Evolutionary conservation across 257 asterid species (phyloP).

Genomic region (Nicotiana otophora): DNA sequence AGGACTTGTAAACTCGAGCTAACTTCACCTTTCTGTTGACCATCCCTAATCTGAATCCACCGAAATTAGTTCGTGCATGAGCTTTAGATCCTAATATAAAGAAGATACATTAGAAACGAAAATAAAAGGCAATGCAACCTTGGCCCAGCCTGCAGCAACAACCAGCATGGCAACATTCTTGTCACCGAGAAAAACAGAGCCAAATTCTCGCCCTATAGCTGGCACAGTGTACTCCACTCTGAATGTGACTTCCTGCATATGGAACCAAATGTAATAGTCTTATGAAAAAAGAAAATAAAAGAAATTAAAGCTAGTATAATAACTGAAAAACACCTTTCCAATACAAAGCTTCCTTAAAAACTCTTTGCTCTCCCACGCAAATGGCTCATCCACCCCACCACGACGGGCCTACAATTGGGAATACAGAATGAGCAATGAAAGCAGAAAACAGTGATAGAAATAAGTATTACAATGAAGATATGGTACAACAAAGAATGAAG

Average conservation of each 20-base stretch:
- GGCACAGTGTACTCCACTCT: constrained; percentile 86
- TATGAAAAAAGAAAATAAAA: background rate
- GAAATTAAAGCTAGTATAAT: background rate
- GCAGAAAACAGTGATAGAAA: background rate
- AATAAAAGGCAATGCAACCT: constrained; percentile 36
- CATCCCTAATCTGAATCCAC: constrained; percentile 75
- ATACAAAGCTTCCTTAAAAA: constrained; percentile 81
- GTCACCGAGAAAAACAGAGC: constrained; percentile 79
- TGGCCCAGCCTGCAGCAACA: constrained; percentile 97
- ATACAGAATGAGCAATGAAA: background rate
- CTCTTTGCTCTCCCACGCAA: constrained; percentile 97
- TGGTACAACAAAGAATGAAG: background rate
- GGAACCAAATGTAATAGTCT: background rate
- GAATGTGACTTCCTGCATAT: constrained; percentile 71
- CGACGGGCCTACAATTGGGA: constrained; percentile 57
- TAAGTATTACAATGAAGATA: background rate
- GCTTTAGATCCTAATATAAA: background rate
- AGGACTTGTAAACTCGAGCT: constrained; percentile 72
- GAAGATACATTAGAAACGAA: background rate
- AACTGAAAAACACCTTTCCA: constrained; percentile 62
- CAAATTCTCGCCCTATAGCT: constrained; percentile 82
- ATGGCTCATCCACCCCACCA: constrained; percentile 85
- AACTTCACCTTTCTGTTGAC: constrained; percentile 86
- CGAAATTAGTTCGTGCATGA: background rate
- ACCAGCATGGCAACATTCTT: constrained; percentile 71